These are phyloP conservation scores for Leucosporidium yakuticum DNA, from an alignment of 768 basidiomycete genomes.

Conservation along the genomic window DNA sequence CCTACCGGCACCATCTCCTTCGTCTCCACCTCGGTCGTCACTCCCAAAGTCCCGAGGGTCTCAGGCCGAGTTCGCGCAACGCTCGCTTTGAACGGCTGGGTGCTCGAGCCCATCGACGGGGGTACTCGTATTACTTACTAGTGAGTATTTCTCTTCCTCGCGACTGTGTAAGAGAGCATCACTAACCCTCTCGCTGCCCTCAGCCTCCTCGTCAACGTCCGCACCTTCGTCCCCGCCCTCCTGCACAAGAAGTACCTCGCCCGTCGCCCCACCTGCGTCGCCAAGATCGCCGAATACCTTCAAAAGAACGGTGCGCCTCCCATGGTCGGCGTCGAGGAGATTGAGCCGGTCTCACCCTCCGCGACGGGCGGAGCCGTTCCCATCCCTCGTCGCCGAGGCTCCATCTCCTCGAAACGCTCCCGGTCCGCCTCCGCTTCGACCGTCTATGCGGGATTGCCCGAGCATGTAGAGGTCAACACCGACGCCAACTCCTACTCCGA, in stretches of 20 bases:
- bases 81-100: constrained; percentile 35
- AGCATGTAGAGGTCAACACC: constrained; percentile 17
- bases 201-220: constrained; percentile 33
- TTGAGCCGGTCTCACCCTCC: not conserved
- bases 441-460: constrained; percentile 14
- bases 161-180: too few relatives aligned
- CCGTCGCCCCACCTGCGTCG: constrained; percentile 26
- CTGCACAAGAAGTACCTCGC: constrained; percentile 32
- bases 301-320: constrained; percentile 25
- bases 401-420: constrained; percentile 10
- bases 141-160: not conserved
- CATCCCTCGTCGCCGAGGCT: constrained; percentile 3
- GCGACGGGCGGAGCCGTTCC: not conserved
- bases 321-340: not conserved
- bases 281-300: constrained; percentile 29
- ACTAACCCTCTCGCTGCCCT: not conserved
- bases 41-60: constrained; percentile 33
- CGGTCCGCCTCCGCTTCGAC: not conserved
- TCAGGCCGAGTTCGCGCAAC: constrained; percentile 31
- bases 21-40: constrained; percentile 34
- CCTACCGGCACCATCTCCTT: constrained; percentile 33
- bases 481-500: constrained; percentile 4
- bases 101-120: constrained; percentile 21
- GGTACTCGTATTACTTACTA: constrained; percentile 25
- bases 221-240: constrained; percentile 28